Conservation (phyloP, 2,329 filamentous ascomycete genomes). For the Neocucurbitaria cava region DNA sequence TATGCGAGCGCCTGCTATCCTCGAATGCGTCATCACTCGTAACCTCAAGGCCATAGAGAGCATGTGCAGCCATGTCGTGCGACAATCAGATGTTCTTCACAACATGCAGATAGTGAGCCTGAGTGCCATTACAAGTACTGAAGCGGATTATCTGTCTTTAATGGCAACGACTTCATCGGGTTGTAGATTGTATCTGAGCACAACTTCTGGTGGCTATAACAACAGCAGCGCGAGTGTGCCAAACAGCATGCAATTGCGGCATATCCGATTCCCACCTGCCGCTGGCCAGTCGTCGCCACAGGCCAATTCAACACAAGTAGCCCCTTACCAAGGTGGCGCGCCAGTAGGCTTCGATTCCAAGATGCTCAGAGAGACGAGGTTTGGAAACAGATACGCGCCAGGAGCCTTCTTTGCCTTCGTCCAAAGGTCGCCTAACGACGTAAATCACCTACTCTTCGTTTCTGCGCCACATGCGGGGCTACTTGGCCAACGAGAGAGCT, state of each 20-base stretch:
- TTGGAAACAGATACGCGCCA: slow-evolving; percentile 72
- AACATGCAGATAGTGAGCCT: slow-evolving; percentile 81
- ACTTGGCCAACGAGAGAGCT: slow-evolving; percentile 68
- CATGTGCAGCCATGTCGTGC: slow-evolving; percentile 85
- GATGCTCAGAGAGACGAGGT: slow-evolving; percentile 49
- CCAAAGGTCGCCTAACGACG: slow-evolving; percentile 64
- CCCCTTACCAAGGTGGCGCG: slow-evolving; percentile 37
- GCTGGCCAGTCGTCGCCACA: slow-evolving; percentile 28
- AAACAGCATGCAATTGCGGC: slow-evolving; percentile 96
- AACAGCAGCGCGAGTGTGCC: slow-evolving; percentile 72
- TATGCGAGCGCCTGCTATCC: slow-evolving; percentile 68
- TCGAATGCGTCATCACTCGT: slow-evolving; percentile 64
- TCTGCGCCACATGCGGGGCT: slow-evolving; percentile 87
- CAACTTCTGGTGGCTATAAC: slow-evolving; percentile 72
- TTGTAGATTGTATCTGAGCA: slow-evolving; percentile 89
- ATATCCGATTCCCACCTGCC: slow-evolving; percentile 88
- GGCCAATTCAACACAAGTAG: slow-evolving; percentile 34
- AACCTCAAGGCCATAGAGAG: slow-evolving; percentile 62
- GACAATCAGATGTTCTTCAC: slow-evolving; percentile 70
- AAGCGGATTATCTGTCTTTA: slow-evolving; percentile 83
- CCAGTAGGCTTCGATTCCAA: slow-evolving; percentile 38
- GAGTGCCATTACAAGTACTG: slow-evolving; percentile 78
- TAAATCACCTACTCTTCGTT: slow-evolving; percentile 76
- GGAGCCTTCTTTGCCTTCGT: slow-evolving; percentile 92
- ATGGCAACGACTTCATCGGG: slow-evolving; percentile 91